Evolutionary conservation across 768 basidiomycete species (phyloP), one percentile per base, ranked within the genome.

Genomic region (Trametes coccinea): DNA sequence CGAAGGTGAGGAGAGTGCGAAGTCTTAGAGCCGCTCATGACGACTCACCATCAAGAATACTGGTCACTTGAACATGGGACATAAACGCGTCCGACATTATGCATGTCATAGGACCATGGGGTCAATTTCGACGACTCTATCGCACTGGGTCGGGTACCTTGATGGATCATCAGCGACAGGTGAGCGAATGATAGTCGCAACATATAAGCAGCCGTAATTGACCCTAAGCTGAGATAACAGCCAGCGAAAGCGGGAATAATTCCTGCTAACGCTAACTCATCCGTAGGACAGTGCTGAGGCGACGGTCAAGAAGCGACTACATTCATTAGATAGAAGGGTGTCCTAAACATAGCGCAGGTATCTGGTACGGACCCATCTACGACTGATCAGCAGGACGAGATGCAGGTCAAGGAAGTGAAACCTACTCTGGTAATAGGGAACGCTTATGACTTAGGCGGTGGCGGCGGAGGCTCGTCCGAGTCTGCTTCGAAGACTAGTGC

Each of bases 391-490:
- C 22, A 44, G 54, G 59, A 53, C 59, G 22, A 4, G 16, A 2
- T 5, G 13, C 9, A 46, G 11, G 29, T 11, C 30, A 14, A 7
- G 31, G 14, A 41, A 16, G 52, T 48, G 44, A 49, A 11, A 54
- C 59, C 30, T 39, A 53, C 59, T 45, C 29, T 31, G 48, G 48
- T 5, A 53, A 7, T 41, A 22, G 31, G 30, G 3, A 13, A 13
- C 11, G 29, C 6, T 29, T 22, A 56, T 44, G 40, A 40, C 53
- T 66, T 63, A 40, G 66, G 66, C 22, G 63, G 66, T 29, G 60
- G 63, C 7, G 54, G 51, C 11, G 63, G 66, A 0, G 62, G 54
- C 2, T 57, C 56, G 1, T 59, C 60, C 16, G 60, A 39, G 5
- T 58, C 44, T 13, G 61, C 61, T 30, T 53, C 61, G 40, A 59